These are phyloP conservation scores for Chlorella sp. DNA, from an alignment of 139 green algal genomes.

Conservation along the genomic window DNA sequence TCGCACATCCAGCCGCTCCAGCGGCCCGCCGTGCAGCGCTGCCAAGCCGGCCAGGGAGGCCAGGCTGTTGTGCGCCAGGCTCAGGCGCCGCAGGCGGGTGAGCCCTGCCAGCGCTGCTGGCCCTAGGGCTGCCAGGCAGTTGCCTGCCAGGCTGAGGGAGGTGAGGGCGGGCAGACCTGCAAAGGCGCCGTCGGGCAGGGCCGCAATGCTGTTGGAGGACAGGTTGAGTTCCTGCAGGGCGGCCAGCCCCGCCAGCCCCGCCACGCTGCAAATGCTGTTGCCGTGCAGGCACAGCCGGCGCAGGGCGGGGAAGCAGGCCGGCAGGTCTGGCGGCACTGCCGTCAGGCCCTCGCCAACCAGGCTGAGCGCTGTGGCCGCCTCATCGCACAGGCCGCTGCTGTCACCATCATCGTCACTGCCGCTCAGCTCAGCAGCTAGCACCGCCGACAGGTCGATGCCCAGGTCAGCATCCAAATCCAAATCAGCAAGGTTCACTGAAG, in stretches of 20 bases:
- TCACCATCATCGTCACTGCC: not conserved
- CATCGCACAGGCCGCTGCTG: not conserved
- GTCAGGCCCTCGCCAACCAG: conserved; percentile 22
- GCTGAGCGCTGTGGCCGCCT: not conserved
- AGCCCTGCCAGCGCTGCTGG: conserved; percentile 52
- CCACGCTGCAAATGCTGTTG: conserved; percentile 65
- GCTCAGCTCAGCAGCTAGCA: not conserved
- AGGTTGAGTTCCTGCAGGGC: conserved; percentile 67
- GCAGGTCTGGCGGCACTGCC: conserved; percentile 2
- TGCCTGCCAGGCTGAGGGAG: conserved; percentile 77
- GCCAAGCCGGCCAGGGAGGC: conserved; percentile 38
- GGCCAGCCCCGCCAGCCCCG: conserved; percentile 47
- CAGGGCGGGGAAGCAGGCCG: not conserved
- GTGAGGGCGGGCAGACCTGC: conserved; percentile 45
- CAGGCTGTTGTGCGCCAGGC: conserved; percentile 72
- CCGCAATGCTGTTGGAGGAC: conserved; percentile 68
- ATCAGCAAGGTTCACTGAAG: not conserved
- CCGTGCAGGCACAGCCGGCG: conserved; percentile 66
- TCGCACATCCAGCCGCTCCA: conserved; percentile 63
- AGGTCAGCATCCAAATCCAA: not conserved
- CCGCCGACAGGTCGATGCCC: not conserved
- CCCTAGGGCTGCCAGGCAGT: conserved; percentile 48
- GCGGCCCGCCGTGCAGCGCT: conserved; percentile 36
- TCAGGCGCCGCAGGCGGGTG: conserved; percentile 52
- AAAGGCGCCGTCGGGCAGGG: conserved; percentile 43